A percentile compares a stretch with the other conserved stretches of the same genome.
phyloP scores from a whole-genome alignment of 2,329 filamentous ascomycete genomes.

The Colletotrichum cordylinicola region DNA sequence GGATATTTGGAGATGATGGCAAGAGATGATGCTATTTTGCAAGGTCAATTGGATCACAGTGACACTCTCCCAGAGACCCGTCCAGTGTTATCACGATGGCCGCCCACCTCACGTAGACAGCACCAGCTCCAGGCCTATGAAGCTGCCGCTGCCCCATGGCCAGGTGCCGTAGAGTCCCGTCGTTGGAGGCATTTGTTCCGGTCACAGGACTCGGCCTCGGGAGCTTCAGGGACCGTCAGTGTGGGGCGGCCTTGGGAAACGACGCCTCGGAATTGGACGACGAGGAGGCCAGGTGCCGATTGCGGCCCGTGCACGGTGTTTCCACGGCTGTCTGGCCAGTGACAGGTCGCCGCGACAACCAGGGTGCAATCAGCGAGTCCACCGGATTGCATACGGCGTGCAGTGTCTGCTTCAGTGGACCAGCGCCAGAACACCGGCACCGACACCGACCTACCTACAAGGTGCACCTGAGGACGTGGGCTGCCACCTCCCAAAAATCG shows the following conservation, averaged over 20 bases:
- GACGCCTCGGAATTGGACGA: neutral
- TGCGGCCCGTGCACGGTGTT: neutral
- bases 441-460: neutral
- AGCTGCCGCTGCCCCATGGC: neutral
- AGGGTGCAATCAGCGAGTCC: neutral
- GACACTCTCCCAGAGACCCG: neutral
- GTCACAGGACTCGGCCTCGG: constrained; percentile 4
- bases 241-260: neutral
- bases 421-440: neutral
- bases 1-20: neutral
- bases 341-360: constrained; percentile 13
- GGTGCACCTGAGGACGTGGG: neutral
- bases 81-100: neutral
- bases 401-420: neutral
- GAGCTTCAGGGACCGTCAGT: constrained; percentile 14
- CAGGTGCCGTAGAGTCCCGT: neutral
- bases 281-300: neutral
- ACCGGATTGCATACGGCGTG: neutral
- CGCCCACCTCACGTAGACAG: neutral
- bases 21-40: neutral
- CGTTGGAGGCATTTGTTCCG: neutral
- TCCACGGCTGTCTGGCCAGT: neutral
- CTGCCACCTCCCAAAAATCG: neutral
- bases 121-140: neutral
- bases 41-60: neutral